A percentile compares a stretch with the other conserved stretches of the same genome.
Evolutionary conservation across 495 filamentous ascomycete species (phyloP).

Genomic region (Astrothelium subdiscretum): DNA sequence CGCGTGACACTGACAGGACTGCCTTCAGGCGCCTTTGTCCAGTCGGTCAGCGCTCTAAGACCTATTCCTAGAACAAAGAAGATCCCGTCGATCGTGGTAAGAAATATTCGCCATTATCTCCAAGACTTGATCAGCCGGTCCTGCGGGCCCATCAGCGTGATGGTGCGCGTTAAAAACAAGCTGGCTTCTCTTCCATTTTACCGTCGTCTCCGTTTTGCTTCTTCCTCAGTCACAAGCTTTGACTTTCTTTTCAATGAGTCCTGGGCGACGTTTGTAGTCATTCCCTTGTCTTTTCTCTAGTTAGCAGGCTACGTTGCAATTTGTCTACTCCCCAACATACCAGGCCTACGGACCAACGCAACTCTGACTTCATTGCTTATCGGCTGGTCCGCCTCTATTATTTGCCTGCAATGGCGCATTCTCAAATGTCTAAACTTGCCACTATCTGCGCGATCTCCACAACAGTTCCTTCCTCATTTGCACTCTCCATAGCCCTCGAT

Average conservation of each 20-base stretch:
- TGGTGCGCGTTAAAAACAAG: not conserved
- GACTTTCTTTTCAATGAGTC: not conserved
- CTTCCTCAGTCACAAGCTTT: not conserved
- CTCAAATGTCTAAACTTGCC: slow-evolving; percentile 19
- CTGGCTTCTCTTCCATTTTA: not conserved
- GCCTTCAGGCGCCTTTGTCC: not conserved
- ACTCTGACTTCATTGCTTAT: not conserved
- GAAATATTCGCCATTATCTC: not conserved
- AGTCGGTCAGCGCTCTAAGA: not conserved
- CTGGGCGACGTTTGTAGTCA: not conserved
- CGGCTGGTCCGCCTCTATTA: not conserved
- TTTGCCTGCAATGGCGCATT: slow-evolving; percentile 2
- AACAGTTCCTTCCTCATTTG: slow-evolving; percentile 15
- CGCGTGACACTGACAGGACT: not conserved
- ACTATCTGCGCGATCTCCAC: slow-evolving; percentile 23
- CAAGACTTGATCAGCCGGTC: not conserved
- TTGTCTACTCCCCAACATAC: not conserved
- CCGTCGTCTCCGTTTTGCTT: not conserved
- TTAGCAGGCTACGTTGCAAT: slow-evolving; percentile 2
- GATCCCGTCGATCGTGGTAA: not conserved
- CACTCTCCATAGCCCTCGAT: slow-evolving; percentile 18
- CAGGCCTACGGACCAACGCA: slow-evolving; percentile 8
- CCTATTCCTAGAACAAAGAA: slow-evolving; percentile 1
- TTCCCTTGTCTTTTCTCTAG: slow-evolving; percentile 4
- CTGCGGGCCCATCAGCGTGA: not conserved